phyloP scores from a whole-genome alignment of 2,329 filamentous ascomycete species.

The Diaporthe sp. region DNA sequence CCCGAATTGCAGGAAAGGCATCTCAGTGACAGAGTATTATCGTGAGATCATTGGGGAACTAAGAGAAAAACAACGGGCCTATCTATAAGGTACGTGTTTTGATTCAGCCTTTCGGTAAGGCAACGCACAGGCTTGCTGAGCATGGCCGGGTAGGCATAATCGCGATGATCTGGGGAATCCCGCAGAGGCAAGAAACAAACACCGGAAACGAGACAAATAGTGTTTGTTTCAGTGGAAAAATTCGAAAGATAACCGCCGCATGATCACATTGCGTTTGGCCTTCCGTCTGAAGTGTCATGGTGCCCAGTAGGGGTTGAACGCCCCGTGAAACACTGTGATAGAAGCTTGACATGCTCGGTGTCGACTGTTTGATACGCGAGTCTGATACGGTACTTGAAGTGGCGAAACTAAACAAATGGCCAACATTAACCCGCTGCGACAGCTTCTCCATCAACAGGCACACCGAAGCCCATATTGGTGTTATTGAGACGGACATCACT shows the following conservation, averaged over 20 bases:
- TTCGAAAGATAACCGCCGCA: conserved; percentile 6
- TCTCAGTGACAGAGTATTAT: no score
- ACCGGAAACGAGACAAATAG: neutral
- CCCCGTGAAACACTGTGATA: conserved; percentile 23
- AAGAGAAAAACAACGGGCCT: neutral
- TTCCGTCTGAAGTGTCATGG: conserved; percentile 10
- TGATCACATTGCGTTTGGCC: neutral
- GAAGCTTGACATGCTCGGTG: conserved; percentile 17
- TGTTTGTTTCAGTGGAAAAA: conserved; percentile 18
- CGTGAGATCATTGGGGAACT: neutral
- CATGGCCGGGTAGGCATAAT: neutral
- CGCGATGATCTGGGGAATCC: conserved; percentile 3
- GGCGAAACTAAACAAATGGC: neutral
- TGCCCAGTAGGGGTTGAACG: conserved; percentile 6
- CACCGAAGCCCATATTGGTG: neutral
- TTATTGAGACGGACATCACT: neutral
- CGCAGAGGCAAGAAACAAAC: conserved; percentile 7
- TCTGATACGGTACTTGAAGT: neutral
- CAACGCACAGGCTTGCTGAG: neutral
- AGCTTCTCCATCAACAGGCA: neutral
- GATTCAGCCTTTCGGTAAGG: neutral
- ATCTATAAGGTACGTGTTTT: neutral
- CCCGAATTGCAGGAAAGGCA: neutral
- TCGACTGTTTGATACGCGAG: conserved; percentile 13
- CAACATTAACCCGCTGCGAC: neutral